Percentiles rank a stretch among this genome's conserved stretches.
Evolutionary conservation across 2,329 filamentous ascomycete species (phyloP).

Genomic region (Cladorrhinum sp.): DNA sequence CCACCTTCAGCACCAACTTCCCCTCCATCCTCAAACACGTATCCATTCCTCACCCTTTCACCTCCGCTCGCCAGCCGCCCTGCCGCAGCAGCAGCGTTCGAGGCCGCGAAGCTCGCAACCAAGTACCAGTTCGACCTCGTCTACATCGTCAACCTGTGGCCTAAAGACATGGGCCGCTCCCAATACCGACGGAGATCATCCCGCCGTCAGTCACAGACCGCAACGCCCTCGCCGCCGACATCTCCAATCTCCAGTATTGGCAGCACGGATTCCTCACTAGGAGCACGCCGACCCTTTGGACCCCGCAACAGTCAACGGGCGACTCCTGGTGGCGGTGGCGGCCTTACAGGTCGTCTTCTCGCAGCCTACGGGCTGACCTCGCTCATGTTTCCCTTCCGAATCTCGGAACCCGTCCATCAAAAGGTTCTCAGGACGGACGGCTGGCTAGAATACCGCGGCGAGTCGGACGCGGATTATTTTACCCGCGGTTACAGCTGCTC

Average conservation of each 20-base stretch:
- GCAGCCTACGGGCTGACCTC: constrained; percentile 53
- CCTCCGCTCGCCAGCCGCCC: constrained; percentile 44
- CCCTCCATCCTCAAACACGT: constrained; percentile 2
- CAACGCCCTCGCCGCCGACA: constrained; percentile 15
- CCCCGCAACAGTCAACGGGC: constrained; percentile 11
- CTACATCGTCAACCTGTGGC: constrained; percentile 59
- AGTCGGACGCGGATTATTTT: constrained; percentile 43
- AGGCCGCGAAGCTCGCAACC: constrained; percentile 53
- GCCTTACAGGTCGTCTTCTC: constrained; percentile 49
- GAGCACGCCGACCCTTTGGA: not conserved
- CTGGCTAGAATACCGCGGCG: constrained; percentile 53
- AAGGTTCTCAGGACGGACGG: constrained; percentile 47
- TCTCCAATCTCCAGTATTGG: constrained; percentile 12
- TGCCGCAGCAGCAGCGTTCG: constrained; percentile 49
- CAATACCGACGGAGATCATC: constrained; percentile 10
- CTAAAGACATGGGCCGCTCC: constrained; percentile 32
- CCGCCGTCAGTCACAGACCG: not conserved
- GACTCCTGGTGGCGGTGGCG: constrained; percentile 18
- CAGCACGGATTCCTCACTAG: constrained; percentile 16
- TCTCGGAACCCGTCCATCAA: constrained; percentile 48
- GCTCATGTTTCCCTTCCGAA: constrained; percentile 50
- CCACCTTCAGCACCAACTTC: constrained; percentile 8
- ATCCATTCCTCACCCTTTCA: constrained; percentile 41
- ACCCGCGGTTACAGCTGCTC: constrained; percentile 52
- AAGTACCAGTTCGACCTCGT: constrained; percentile 57